These are phyloP conservation scores for Skeletonema costatum DNA, from an alignment of 108 stramenopile genomes.

Conservation along the genomic window DNA sequence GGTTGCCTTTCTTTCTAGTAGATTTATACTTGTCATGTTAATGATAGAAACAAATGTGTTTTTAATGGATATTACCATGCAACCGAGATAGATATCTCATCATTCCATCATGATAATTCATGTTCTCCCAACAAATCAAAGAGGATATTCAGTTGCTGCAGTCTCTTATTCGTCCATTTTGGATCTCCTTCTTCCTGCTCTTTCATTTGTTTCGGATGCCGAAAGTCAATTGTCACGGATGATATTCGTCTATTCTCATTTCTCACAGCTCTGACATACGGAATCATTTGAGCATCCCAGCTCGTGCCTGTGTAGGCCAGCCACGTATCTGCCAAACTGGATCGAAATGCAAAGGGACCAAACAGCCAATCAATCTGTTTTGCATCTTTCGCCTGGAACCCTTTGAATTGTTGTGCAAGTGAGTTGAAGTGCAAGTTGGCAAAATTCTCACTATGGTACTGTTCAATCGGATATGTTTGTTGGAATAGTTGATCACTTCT, in stretches of 20 bases:
- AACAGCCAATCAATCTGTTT: constrained; percentile 59
- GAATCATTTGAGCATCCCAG: constrained; percentile 71
- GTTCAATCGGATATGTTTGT: constrained; percentile 67
- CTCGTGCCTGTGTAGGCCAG: constrained; percentile 46
- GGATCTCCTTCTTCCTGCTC: constrained; percentile 55
- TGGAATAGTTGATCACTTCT: constrained; percentile 44
- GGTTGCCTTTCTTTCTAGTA: neutral
- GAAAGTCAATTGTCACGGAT: constrained; percentile 44
- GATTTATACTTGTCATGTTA: too few relatives aligned
- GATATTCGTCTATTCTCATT: constrained; percentile 31
- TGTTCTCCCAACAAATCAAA: constrained; percentile 43
- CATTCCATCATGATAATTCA: constrained; percentile 15
- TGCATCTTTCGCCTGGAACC: constrained; percentile 6
- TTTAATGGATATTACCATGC: too few relatives aligned
- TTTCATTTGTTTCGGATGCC: constrained; percentile 52
- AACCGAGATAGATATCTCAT: too few relatives aligned
- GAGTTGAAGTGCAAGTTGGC: constrained; percentile 59
- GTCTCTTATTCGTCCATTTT: constrained; percentile 48
- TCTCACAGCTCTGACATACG: constrained; percentile 43
- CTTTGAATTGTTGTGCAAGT: constrained; percentile 28
- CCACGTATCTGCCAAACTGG: constrained; percentile 42
- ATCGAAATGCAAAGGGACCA: constrained; percentile 59
- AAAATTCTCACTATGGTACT: constrained; percentile 67
- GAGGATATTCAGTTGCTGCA: constrained; percentile 60
- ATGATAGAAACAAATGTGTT: too few relatives aligned